Conservation (phyloP, 2,329 filamentous ascomycete genomes). For the Talaromyces atroroseus region DNA sequence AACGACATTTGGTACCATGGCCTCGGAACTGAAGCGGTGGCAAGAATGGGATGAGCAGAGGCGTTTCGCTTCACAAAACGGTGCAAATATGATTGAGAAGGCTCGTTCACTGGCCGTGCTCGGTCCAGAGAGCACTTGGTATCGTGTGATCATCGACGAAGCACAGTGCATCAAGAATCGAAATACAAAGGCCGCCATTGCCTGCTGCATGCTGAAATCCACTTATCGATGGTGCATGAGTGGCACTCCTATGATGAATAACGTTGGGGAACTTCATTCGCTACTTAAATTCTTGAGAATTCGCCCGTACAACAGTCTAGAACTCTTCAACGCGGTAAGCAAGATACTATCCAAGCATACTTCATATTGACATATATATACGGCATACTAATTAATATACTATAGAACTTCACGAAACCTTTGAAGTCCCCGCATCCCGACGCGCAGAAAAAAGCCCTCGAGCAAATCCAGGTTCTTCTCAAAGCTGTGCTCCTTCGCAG, state of each 20-base stretch:
- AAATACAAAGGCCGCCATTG: conserved; percentile 56
- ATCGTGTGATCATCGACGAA: conserved; percentile 71
- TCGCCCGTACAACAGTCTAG: conserved; percentile 63
- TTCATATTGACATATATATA: background rate
- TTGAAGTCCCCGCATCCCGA: conserved; percentile 40
- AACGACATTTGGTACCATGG: conserved; percentile 71
- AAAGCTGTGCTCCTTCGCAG: conserved; percentile 77
- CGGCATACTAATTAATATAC: conserved; percentile 12
- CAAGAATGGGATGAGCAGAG: conserved; percentile 48
- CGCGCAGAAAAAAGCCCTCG: conserved; percentile 53
- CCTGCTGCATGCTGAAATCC: conserved; percentile 54
- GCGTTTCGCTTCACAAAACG: conserved; percentile 38
- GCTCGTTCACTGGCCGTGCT: conserved; percentile 50
- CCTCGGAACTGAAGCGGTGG: conserved; percentile 60
- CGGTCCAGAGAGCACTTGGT: conserved; percentile 56
- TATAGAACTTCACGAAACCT: conserved; percentile 48
- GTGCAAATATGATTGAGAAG: conserved; percentile 29
- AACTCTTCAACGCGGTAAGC: conserved; percentile 55
- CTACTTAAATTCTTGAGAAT: conserved; percentile 73
- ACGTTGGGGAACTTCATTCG: conserved; percentile 69
- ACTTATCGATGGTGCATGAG: conserved; percentile 68
- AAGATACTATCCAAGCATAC: background rate
- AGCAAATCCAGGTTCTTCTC: conserved; percentile 65
- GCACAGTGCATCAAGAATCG: conserved; percentile 77
- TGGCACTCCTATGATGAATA: conserved; percentile 87